phyloP scores from a whole-genome alignment of 2,329 filamentous ascomycete genomes.

The Microsporum canis region DNA sequence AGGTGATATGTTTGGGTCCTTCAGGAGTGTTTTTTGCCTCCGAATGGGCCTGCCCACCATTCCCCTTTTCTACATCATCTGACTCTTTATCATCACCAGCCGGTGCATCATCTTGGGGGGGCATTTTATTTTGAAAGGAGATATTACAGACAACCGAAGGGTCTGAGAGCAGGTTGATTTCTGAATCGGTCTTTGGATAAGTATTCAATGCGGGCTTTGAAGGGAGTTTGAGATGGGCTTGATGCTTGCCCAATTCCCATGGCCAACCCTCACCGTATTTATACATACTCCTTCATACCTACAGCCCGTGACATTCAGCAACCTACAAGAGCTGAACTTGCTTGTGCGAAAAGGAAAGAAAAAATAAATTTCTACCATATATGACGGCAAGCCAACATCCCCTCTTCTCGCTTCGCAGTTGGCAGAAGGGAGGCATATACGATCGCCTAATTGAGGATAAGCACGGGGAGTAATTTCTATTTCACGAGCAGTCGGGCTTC shows the following conservation, averaged over 20 bases:
- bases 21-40: neutral
- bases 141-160: neutral
- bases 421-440: neutral
- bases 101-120: slow-evolving; percentile 2
- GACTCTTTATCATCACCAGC: neutral
- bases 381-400: neutral
- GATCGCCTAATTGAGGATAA: neutral
- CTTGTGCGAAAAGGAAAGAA: neutral
- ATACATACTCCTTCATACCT: neutral
- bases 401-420: neutral
- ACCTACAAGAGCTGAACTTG: neutral
- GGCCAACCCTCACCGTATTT: slow-evolving; percentile 4
- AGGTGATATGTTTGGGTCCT: slow-evolving; percentile 2
- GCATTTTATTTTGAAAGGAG: neutral
- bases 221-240: neutral
- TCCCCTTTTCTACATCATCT: slow-evolving; percentile 5
- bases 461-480: neutral
- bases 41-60: neutral
- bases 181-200: neutral
- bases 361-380: neutral
- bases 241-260: neutral
- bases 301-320: neutral
- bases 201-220: neutral
- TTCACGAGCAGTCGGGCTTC: neutral
- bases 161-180: neutral